phyloP scores from a whole-genome alignment of 768 basidiomycete species.

The Steccherinum ochraceum region DNA sequence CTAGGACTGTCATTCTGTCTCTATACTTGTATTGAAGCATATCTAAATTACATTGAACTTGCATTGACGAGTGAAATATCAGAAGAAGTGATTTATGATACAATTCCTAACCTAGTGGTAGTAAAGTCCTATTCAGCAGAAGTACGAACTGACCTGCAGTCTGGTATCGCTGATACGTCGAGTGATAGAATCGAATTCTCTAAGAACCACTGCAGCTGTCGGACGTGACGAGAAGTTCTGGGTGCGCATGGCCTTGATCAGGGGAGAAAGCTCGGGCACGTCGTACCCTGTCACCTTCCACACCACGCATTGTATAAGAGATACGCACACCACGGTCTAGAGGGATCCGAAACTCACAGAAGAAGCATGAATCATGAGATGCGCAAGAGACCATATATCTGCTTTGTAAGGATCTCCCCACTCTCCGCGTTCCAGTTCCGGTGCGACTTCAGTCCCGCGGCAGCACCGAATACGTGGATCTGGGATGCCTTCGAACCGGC shows the following conservation, averaged over 20 bases:
- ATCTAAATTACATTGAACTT: neutral
- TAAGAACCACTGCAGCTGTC: conserved; percentile 38
- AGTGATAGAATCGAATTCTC: conserved; percentile 45
- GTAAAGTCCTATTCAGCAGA: neutral
- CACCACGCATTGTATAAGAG: conserved; percentile 6
- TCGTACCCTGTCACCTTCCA: conserved; percentile 53
- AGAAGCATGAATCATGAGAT: conserved; percentile 58
- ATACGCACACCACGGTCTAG: neutral
- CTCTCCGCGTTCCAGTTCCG: conserved; percentile 54
- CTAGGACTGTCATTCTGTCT: neutral
- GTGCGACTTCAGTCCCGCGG: conserved; percentile 63
- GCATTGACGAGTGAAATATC: neutral
- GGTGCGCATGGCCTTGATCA: conserved; percentile 57
- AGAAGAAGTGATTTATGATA: too few relatives aligned
- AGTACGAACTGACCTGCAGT: conserved; percentile 10
- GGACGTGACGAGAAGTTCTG: conserved; percentile 48
- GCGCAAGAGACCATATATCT: conserved; percentile 68
- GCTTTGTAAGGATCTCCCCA: conserved; percentile 57
- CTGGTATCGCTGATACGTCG: conserved; percentile 33
- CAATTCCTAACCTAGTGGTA: too few relatives aligned
- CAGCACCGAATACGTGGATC: conserved; percentile 35
- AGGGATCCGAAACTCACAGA: conserved; percentile 50
- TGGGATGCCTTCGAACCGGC: conserved; percentile 36
- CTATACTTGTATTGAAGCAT: too few relatives aligned
- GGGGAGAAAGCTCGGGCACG: conserved; percentile 51